Evolutionary conservation across 169 alveolate species (phyloP).

Genomic region (Eimeria praecox): DNA sequence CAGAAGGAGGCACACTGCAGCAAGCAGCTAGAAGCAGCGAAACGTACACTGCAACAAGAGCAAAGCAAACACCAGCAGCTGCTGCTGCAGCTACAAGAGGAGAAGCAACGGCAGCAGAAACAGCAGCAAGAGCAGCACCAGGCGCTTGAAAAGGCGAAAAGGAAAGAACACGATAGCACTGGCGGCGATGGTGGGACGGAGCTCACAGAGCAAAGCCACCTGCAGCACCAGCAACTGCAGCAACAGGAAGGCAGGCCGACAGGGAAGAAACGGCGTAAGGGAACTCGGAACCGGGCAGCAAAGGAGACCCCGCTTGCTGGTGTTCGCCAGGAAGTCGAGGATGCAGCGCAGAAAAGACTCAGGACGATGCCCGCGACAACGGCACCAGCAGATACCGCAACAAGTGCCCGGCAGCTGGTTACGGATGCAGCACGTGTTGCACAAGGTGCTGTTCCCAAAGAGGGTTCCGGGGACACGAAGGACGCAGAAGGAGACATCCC

Average conservation of each 20-base stretch:
- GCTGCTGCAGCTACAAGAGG: conserved; percentile 46
- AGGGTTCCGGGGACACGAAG: not conserved
- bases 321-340: not conserved
- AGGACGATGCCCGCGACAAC: not conserved
- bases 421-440: conserved; percentile 1
- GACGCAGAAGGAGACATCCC: not conserved
- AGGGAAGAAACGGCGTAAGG: conserved; percentile 56
- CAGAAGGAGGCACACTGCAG: conserved; percentile 1
- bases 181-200: not conserved
- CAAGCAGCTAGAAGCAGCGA: conserved; percentile 5
- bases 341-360: conserved; percentile 39
- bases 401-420: not conserved
- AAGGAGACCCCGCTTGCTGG: not conserved
- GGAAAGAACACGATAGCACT: not conserved
- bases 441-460: not conserved
- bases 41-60: not conserved
- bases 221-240: conserved; percentile 34
- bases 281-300: conserved; percentile 43
- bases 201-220: not conserved
- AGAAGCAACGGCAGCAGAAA: not conserved
- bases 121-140: not conserved
- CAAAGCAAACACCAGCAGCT: conserved; percentile 23
- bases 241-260: not conserved
- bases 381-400: not conserved
- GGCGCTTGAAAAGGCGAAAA: not conserved